phyloP scores from a whole-genome alignment of 768 basidiomycete species.

The Boletus sp. region DNA sequence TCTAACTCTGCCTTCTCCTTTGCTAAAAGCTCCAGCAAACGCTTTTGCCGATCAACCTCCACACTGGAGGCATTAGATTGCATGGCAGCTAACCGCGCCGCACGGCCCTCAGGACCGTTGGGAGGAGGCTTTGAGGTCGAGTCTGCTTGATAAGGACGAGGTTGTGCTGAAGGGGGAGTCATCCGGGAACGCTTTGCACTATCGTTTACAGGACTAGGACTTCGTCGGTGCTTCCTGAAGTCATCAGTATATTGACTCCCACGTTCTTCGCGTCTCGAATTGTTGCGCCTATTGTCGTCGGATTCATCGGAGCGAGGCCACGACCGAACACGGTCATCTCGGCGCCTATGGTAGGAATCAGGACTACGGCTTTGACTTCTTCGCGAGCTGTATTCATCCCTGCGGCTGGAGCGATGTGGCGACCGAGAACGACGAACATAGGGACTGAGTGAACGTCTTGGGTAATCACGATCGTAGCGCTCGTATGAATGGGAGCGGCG shows the following conservation, averaged over 20 bases:
- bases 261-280: slow-evolving; percentile 27
- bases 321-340: slow-evolving; percentile 30
- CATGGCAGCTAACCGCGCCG: slow-evolving; percentile 92
- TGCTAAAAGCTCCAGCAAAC: slow-evolving; percentile 64
- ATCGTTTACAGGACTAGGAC: slow-evolving; percentile 33
- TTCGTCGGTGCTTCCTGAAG: slow-evolving; percentile 39
- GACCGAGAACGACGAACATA: slow-evolving; percentile 48
- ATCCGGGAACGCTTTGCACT: slow-evolving; percentile 51
- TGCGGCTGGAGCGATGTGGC: slow-evolving; percentile 29
- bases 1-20: slow-evolving; percentile 79
- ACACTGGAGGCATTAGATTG: slow-evolving; percentile 65
- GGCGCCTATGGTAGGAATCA: slow-evolving; percentile 15
- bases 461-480: slow-evolving; percentile 25
- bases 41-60: slow-evolving; percentile 66
- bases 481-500: slow-evolving; percentile 34
- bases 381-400: slow-evolving; percentile 23
- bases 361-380: slow-evolving; percentile 33
- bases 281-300: slow-evolving; percentile 38
- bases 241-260: slow-evolving; percentile 27
- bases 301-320: slow-evolving; percentile 57
- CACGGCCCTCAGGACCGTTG: slow-evolving; percentile 53
- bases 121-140: slow-evolving; percentile 11
- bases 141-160: slow-evolving; percentile 19
- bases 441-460: slow-evolving; percentile 46
- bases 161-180: slow-evolving; percentile 35